Base-by-base conservation (phyloP, 352 stramenopile genomes). In the Pythium brachiatum region DNA sequence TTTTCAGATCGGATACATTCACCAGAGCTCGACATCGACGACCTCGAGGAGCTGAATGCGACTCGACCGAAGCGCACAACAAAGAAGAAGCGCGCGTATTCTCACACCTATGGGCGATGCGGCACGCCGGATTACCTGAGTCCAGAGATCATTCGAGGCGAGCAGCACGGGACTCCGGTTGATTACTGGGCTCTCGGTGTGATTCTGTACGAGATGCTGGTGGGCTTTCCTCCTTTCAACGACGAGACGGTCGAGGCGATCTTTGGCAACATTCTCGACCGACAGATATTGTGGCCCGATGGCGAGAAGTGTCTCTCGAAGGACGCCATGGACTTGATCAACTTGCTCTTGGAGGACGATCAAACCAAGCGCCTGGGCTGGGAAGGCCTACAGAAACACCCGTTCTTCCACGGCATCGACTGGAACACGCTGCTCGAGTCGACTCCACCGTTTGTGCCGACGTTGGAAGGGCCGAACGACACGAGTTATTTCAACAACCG, bases 401-500 rank as follows among this genome's bases (percentile, higher is more conserved):
- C 73, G 12, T 95, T 96, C 62, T 93, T 95, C 39, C 41, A 74
- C 29, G 83, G 80, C 1, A 85, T 95, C 31, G 79, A 95, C 46
- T 96, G 86, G 86, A 74, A 92, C 50, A 93, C 81, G 26, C 67
- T 95, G 27, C 64, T 94, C 21, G 78, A 92, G 11, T 81, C 78
- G 15, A 84, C 88, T 20, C 84, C 86, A 26, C 88, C 88, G 21
- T 96, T 96, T 60, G 88, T 96, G 0, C 89, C 89, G 25, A 94
- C 85, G 2, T 64, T 96, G 20, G 83, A 93, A 68, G 85, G 86
- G 7, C 83, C 84, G 20, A 89, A 88, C 48, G 89, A 96, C 66
- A 96, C 89, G 31, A 94, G 83, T 53, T 96, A 96, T 66, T 96
- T 96, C 70, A 94, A 94, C 72, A 95, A 96, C 48, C 76, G 86